A percentile compares a stretch with the other conserved stretches of the same genome.
Conservation (phyloP, 257 asterid genomes). For the Paulownia fortunei region DNA sequence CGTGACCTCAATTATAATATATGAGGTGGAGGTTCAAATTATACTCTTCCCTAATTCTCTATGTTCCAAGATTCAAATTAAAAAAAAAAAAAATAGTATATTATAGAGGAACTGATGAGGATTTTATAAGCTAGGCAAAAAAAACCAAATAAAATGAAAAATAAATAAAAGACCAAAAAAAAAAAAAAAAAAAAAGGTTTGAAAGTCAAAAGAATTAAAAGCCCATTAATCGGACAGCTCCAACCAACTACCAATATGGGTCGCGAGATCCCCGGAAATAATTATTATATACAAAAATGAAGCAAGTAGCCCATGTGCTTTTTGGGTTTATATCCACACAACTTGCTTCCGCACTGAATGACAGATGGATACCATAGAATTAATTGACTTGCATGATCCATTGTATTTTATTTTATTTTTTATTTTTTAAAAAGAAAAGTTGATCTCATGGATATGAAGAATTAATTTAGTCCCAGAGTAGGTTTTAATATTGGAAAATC, state of each 20-base stretch:
- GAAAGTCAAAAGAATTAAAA: constrained; percentile 5
- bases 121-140: background rate
- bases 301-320: constrained; percentile 37
- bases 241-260: constrained; percentile 31
- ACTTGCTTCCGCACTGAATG: background rate
- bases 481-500: too few species aligned
- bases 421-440: too few species aligned
- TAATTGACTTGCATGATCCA: background rate
- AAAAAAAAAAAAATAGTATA: too few species aligned
- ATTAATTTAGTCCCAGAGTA: too few species aligned
- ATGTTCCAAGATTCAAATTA: too few species aligned
- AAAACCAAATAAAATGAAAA: background rate
- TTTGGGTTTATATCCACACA: background rate
- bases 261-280: constrained; percentile 9
- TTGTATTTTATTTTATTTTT: background rate
- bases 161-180: background rate
- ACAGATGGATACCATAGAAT: background rate
- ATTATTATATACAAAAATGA: background rate
- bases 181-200: background rate
- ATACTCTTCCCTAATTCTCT: too few species aligned
- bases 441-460: too few species aligned
- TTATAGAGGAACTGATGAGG: background rate
- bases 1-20: too few species aligned
- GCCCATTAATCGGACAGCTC: constrained; percentile 19
- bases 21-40: too few species aligned